Percentiles rank a stretch among this genome's conserved stretches.
These are phyloP conservation scores for Leishmania gerbilli DNA, from an alignment of 208 protist genomes.

Conservation along the genomic window DNA sequence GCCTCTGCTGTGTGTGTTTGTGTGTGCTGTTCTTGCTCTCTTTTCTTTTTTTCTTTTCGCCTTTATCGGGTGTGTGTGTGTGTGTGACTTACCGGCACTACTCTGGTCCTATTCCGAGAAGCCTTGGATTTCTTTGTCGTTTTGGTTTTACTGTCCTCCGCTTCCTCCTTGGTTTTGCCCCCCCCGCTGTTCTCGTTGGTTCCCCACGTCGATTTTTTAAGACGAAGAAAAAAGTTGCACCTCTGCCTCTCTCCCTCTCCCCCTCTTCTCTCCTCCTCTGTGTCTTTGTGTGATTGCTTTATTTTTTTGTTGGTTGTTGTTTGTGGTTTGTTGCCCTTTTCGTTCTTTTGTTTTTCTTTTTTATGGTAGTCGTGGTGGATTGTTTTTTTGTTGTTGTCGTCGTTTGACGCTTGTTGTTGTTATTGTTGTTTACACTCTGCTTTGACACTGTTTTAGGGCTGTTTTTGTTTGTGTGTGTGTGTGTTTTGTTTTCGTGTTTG, in stretches of 20 bases:
- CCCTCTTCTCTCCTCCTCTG: no score
- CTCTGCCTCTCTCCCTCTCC: no score
- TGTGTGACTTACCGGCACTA: background rate
- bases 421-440: background rate
- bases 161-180: background rate
- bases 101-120: background rate
- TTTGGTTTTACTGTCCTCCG: background rate
- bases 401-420: background rate
- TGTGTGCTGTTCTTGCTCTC: background rate
- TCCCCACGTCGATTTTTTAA: no score
- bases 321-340: background rate
- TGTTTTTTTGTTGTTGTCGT: no score
- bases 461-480: no score
- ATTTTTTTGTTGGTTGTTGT: background rate
- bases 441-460: background rate
- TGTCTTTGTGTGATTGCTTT: background rate
- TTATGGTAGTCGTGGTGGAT: no score
- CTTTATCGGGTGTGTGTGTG: background rate
- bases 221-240: no score
- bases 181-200: background rate
- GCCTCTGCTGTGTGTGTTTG: background rate
- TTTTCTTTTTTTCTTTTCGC: conserved; percentile 5
- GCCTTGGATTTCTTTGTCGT: background rate
- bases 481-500: no score
- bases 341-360: no score